Conservation (phyloP, 192 early-diverging fungal genomes). For the Lunasporangiospora selenospora region DNA sequence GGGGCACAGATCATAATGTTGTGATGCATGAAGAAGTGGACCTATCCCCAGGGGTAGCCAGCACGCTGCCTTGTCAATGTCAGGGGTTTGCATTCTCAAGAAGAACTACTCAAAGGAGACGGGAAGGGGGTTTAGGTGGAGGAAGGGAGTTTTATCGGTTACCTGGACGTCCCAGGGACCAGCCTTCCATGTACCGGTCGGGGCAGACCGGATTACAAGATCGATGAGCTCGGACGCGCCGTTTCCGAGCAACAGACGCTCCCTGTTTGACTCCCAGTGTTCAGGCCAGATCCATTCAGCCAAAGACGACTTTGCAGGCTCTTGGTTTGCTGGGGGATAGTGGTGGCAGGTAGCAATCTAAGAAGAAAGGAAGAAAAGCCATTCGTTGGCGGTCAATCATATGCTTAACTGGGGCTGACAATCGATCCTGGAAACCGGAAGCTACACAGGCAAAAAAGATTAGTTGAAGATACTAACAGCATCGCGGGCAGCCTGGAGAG, state of each 20-base stretch:
- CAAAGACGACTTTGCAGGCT: constrained; percentile 85
- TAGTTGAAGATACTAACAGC: constrained; percentile 57
- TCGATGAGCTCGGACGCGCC: constrained; percentile 93
- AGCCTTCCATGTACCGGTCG: constrained; percentile 82
- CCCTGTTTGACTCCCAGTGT: constrained; percentile 58
- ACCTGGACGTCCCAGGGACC: constrained; percentile 82
- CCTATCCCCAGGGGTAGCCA: too few species aligned
- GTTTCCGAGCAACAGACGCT: constrained; percentile 83
- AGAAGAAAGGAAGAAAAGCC: constrained; percentile 3
- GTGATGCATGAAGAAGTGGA: too few species aligned
- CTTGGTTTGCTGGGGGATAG: constrained; percentile 92
- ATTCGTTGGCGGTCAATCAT: background rate
- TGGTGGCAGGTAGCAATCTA: constrained; percentile 77
- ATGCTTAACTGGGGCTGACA: too few species aligned
- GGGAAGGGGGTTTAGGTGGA: too few species aligned
- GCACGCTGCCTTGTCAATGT: too few species aligned
- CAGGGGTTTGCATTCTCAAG: too few species aligned
- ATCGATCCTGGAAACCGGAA: too few species aligned
- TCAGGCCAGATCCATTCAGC: constrained; percentile 82
- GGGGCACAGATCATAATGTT: too few species aligned
- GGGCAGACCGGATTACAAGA: constrained; percentile 81
- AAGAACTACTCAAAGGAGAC: too few species aligned
- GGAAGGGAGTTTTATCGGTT: constrained; percentile 21
- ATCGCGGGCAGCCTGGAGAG: constrained; percentile 74
- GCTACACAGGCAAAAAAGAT: background rate